Conservation (phyloP, 768 basidiomycete genomes). For the Tricholoma furcatifolium region DNA sequence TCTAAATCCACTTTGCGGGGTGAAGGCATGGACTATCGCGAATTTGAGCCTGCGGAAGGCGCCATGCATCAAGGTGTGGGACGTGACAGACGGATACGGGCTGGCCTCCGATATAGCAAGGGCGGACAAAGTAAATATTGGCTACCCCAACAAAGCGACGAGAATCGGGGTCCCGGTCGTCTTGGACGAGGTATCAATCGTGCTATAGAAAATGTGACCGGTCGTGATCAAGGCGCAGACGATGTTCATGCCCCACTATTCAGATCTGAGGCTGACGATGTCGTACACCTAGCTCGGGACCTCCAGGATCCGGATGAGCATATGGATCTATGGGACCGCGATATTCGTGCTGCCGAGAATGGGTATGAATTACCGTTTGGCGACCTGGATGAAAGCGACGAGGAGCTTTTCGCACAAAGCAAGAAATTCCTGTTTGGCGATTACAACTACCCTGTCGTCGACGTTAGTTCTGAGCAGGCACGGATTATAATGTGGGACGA, state of each 20-base stretch:
- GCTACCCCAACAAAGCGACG: constrained; percentile 68
- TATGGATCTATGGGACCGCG: constrained; percentile 35
- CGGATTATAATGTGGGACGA: constrained; percentile 71
- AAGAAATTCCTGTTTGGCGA: constrained; percentile 84
- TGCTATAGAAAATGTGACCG: constrained; percentile 39
- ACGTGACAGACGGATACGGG: constrained; percentile 82
- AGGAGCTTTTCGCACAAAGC: constrained; percentile 74
- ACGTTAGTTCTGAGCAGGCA: constrained; percentile 79
- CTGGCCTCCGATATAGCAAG: constrained; percentile 86
- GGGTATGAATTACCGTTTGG: constrained; percentile 69
- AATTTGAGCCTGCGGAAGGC: constrained; percentile 95
- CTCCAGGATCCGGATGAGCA: constrained; percentile 42
- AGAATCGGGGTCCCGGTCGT: constrained; percentile 36
- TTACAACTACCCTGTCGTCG: constrained; percentile 87
- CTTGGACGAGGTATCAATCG: constrained; percentile 41
- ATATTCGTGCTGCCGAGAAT: constrained; percentile 26
- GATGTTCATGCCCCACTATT: constrained; percentile 73
- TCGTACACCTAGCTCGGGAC: constrained; percentile 66
- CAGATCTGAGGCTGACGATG: constrained; percentile 55
- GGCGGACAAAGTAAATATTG: constrained; percentile 96
- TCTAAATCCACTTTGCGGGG: constrained; percentile 79
- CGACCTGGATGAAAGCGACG: constrained; percentile 67
- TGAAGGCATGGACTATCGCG: constrained; percentile 91
- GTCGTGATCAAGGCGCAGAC: constrained; percentile 47
- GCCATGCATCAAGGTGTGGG: constrained; percentile 88